These are phyloP conservation scores for Fomes fomentarius DNA, from an alignment of 1,284 basidiomycete genomes.

Conservation along the genomic window DNA sequence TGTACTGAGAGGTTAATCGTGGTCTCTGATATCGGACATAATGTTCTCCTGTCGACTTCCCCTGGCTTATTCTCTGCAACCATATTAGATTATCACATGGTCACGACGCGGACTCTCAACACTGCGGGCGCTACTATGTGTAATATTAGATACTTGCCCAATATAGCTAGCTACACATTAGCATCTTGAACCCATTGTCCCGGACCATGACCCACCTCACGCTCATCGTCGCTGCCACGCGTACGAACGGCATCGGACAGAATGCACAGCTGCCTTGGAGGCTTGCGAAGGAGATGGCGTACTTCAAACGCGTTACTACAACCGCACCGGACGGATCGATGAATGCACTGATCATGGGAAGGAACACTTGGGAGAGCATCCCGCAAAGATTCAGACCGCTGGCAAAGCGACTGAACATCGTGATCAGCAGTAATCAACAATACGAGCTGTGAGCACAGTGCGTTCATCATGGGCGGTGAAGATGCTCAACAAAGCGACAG, in stretches of 20 bases:
- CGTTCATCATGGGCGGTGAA: background rate
- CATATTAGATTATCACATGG: background rate
- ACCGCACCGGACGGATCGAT: slow-evolving; percentile 53
- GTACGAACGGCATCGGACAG: slow-evolving; percentile 86
- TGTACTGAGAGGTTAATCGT: background rate
- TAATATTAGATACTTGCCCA: background rate
- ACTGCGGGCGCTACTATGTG: background rate
- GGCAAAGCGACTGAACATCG: slow-evolving; percentile 76
- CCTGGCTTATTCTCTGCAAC: background rate
- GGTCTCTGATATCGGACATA: no score
- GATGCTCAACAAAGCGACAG: slow-evolving; percentile 3
- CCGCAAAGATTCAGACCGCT: slow-evolving; percentile 89
- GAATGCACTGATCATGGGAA: slow-evolving; percentile 95
- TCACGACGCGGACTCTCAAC: background rate
- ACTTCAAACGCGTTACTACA: slow-evolving; percentile 85
- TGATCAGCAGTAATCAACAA: slow-evolving; percentile 70
- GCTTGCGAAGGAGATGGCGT: slow-evolving; percentile 89
- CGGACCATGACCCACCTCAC: slow-evolving; percentile 61
- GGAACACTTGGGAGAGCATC: slow-evolving; percentile 98
- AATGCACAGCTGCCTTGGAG: slow-evolving; percentile 86
- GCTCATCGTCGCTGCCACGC: slow-evolving; percentile 92
- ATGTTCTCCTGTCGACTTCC: background rate
- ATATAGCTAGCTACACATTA: background rate
- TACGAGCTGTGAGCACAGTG: slow-evolving; percentile 72
- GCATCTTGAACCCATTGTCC: background rate